Evolutionary conservation across 2,329 filamentous ascomycete species (phyloP), one percentile per base, ranked within the genome.

Genomic region (Aspergillus flavus): DNA sequence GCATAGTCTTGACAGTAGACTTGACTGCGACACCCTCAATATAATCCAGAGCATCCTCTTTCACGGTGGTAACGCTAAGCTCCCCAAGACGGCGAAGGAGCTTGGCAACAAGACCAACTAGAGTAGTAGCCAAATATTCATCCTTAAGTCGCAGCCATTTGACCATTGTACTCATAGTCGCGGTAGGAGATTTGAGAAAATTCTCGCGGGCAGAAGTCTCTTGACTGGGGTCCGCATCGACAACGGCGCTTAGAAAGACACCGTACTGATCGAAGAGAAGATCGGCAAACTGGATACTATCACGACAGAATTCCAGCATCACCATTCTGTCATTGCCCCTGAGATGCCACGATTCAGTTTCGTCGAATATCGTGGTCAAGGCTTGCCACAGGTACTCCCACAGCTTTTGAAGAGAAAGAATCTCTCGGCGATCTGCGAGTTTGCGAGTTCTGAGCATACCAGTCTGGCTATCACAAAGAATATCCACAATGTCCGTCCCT

Each of bases 261-360:
- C 89, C 89, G 75, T 96, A 95, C 70, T 97, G 89, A 46, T 92
- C 89, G 73, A 98, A 91, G 1, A 97, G 84, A 41, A 87, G 85
- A 72, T 96, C 92, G 0, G 94, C 94, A 73, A 97, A 91, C 71
- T 98, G 93, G 87, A 99, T 99, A 16, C 92, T 91, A 73, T 97
- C 93, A 68, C 95, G 89, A 74, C 94, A 97, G 72, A 98, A 97
- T 62, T 97, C 89, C 71, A 93, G 90, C 92, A 99, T 94, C 59
- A 87, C 83, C 23, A 83, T 79, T 74, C 93, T 95, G 57, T 94
- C 89, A 63, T 92, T 87, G 4, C 81, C 78, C 54, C 80, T 76
- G 26, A 87, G 82, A 67, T 92, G 93, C 95, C 95, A 99, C 12
- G 82, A 81, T 73, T 97, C 93, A 3, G 94, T 96, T 64, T 90